These are phyloP conservation scores for Neurospora sp. DNA, from an alignment of 2,329 filamentous ascomycete genomes.

Conservation along the genomic window DNA sequence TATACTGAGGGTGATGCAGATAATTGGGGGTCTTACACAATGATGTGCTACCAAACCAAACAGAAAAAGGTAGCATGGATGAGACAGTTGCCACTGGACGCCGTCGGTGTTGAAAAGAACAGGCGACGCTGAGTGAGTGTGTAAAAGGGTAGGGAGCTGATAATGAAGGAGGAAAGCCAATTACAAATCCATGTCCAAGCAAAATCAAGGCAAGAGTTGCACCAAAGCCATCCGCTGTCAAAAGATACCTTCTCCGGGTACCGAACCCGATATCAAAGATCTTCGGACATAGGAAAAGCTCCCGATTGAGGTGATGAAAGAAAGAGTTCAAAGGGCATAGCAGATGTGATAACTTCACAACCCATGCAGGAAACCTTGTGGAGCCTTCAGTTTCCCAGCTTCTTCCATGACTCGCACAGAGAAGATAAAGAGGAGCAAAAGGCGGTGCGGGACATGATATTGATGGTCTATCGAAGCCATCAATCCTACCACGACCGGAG, in stretches of 20 bases:
- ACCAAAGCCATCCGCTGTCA: not conserved
- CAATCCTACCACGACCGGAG: not conserved
- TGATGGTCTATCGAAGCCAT: not conserved
- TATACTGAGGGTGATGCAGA: not conserved
- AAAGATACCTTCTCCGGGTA: not conserved
- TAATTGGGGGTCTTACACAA: not conserved
- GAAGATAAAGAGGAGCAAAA: not conserved
- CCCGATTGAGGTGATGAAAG: not conserved
- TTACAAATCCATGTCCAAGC: not conserved
- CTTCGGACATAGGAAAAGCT: not conserved
- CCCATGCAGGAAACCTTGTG: not conserved
- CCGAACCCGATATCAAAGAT: not conserved
- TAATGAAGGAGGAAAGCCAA: not conserved
- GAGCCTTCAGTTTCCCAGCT: not conserved
- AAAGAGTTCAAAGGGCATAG: not conserved
- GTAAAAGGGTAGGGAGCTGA: not conserved
- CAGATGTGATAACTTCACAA: not conserved
- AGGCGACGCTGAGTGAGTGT: not conserved
- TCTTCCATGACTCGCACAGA: not conserved
- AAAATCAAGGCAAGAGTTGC: not conserved
- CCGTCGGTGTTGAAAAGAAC: not conserved
- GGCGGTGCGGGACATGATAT: not conserved
- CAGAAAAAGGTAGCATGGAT: not conserved
- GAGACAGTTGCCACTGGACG: not conserved
- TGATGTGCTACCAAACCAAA: not conserved